Evolutionary conservation across 208 protist genomes (phyloP).

Genomic region (Wallacemonas collosoma): DNA sequence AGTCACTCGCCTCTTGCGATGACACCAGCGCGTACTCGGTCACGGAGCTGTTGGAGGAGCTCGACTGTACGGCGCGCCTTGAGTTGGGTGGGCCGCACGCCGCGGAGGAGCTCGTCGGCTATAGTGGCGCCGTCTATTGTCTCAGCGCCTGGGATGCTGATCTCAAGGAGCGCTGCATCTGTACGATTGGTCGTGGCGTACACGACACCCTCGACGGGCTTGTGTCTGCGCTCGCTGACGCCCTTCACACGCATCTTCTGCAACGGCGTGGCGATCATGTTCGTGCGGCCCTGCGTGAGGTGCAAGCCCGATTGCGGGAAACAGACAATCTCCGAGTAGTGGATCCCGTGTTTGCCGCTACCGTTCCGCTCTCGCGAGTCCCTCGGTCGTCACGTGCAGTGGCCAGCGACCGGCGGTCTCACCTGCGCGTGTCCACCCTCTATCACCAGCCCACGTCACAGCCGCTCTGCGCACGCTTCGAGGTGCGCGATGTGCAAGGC

Average conservation of each 20-base stretch:
- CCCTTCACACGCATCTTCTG: background rate
- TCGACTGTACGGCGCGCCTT: slow-evolving; percentile 8
- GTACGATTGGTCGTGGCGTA: background rate
- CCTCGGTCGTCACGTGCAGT: background rate
- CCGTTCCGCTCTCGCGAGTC: background rate
- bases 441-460: slow-evolving; percentile 8
- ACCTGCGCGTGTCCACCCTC: background rate
- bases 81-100: background rate
- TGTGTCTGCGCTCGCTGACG: background rate
- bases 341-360: background rate
- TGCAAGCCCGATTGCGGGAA: background rate
- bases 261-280: background rate
- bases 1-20: background rate
- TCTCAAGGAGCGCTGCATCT: background rate
- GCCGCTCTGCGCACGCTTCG: background rate
- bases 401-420: background rate
- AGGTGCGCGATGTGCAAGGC: background rate
- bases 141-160: background rate
- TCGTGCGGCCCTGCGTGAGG: background rate
- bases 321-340: background rate
- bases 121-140: slow-evolving; percentile 9
- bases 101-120: background rate
- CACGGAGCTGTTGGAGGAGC: slow-evolving; percentile 12
- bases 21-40: background rate
- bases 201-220: slow-evolving; percentile 5